These are phyloP conservation scores for Heimioporus sp. DNA, from an alignment of 768 basidiomycete genomes.

Conservation along the genomic window DNA sequence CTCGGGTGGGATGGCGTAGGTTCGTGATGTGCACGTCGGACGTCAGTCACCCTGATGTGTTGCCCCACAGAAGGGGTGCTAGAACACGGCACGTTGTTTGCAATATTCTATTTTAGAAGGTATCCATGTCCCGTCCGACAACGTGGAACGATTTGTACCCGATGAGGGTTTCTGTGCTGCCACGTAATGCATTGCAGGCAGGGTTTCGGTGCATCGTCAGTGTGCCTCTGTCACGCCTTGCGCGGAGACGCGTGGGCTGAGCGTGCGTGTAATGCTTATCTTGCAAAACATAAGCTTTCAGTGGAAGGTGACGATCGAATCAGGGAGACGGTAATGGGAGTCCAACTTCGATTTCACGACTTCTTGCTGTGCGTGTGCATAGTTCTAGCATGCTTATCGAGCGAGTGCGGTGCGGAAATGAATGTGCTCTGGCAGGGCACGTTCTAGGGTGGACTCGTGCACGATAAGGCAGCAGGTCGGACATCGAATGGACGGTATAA, in stretches of 20 bases:
- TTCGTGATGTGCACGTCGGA: slow-evolving; percentile 14
- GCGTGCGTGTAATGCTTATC: not conserved
- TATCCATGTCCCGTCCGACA: not conserved
- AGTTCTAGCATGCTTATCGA: slow-evolving; percentile 4
- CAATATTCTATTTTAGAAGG: slow-evolving; percentile 13
- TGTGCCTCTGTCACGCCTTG: not conserved
- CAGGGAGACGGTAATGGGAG: no score
- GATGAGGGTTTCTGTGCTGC: slow-evolving; percentile 2
- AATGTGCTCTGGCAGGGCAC: slow-evolving; percentile 11
- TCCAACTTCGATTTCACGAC: slow-evolving; percentile 17
- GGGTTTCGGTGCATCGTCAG: not conserved
- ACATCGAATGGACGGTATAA: slow-evolving; percentile 26
- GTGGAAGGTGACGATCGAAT: slow-evolving; percentile 11
- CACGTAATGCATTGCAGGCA: not conserved
- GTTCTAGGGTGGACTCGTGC: slow-evolving; percentile 27
- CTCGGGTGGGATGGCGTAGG: slow-evolving; percentile 14
- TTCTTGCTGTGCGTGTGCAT: not conserved
- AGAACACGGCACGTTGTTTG: slow-evolving; percentile 9
- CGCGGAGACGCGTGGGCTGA: not conserved
- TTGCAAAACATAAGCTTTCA: not conserved
- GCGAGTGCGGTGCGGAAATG: slow-evolving; percentile 21
- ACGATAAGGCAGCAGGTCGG: slow-evolving; percentile 13
- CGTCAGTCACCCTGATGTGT: slow-evolving; percentile 6
- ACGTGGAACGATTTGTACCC: not conserved
- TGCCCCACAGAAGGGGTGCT: slow-evolving; percentile 5